Evolutionary conservation across 2,329 filamentous ascomycete genomes (phyloP).

Genomic region (Fusarium lateritium): DNA sequence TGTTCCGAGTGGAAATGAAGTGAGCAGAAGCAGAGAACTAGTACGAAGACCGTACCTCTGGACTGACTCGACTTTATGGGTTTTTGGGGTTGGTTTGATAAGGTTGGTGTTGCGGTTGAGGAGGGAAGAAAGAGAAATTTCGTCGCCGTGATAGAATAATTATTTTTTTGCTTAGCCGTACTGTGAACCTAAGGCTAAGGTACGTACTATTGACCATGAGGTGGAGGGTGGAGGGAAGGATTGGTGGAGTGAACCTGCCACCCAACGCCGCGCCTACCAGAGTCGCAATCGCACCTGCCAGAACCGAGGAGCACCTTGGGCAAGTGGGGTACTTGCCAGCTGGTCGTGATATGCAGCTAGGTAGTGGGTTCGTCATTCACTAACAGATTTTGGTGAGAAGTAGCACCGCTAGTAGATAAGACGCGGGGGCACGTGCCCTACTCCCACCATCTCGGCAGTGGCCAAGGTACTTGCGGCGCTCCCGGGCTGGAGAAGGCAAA

Average conservation of each 20-base stretch:
- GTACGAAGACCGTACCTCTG: slow-evolving; percentile 72
- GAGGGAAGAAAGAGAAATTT: slow-evolving; percentile 60
- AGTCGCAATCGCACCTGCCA: slow-evolving; percentile 24
- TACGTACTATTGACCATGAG: slow-evolving; percentile 42
- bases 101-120: slow-evolving; percentile 65
- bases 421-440: slow-evolving; percentile 35
- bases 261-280: slow-evolving; percentile 14
- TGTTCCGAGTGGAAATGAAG: slow-evolving; percentile 65
- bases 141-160: slow-evolving; percentile 48
- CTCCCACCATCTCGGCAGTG: slow-evolving; percentile 39
- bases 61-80: slow-evolving; percentile 63
- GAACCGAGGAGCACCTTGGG: slow-evolving; percentile 11
- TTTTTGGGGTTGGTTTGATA: slow-evolving; percentile 62
- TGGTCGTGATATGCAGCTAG: slow-evolving; percentile 28
- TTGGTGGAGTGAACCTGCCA: slow-evolving; percentile 48
- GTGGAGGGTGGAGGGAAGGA: slow-evolving; percentile 43
- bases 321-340: slow-evolving; percentile 34
- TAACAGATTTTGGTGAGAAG: slow-evolving; percentile 26
- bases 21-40: slow-evolving; percentile 73
- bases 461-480: slow-evolving; percentile 42
- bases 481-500: slow-evolving; percentile 30
- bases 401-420: slow-evolving; percentile 20
- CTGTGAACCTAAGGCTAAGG: slow-evolving; percentile 43
- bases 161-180: slow-evolving; percentile 53
- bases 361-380: slow-evolving; percentile 12